Conservation (phyloP, 2,329 filamentous ascomycete genomes). For the Metarhizium robertsii region DNA sequence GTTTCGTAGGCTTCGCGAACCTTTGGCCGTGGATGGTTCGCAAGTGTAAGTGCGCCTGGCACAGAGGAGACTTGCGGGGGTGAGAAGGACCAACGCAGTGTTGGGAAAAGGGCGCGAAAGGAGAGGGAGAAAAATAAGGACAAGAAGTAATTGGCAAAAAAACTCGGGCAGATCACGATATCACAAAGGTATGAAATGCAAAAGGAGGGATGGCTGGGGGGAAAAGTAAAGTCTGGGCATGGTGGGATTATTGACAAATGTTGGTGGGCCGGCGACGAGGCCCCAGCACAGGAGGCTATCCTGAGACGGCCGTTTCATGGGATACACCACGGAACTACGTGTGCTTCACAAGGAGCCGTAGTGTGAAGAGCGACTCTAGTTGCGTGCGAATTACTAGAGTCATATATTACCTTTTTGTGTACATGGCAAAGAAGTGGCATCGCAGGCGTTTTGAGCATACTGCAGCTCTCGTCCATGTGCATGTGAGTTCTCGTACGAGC, state of each 20-base stretch:
- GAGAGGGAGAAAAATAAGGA: too few relatives aligned
- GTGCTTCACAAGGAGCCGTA: neutral
- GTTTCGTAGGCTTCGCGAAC: too few relatives aligned
- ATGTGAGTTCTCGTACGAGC: too few relatives aligned
- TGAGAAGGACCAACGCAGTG: neutral
- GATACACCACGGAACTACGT: neutral
- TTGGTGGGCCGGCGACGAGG: neutral
- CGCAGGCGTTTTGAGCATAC: too few relatives aligned
- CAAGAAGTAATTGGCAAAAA: too few relatives aligned
- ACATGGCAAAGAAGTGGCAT: too few relatives aligned
- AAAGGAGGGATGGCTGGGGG: neutral
- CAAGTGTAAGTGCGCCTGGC: neutral
- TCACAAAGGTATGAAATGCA: neutral
- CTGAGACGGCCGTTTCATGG: conserved; percentile 11
- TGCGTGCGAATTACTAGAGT: too few relatives aligned
- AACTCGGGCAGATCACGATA: too few relatives aligned
- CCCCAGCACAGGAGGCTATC: conserved; percentile 5
- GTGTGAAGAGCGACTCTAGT: neutral
- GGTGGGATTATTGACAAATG: neutral
- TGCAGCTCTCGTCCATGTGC: too few relatives aligned
- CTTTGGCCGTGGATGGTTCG: neutral
- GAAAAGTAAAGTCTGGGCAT: neutral
- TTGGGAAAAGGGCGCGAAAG: neutral
- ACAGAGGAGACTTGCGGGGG: neutral
- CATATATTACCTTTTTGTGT: too few relatives aligned